These are phyloP conservation scores for Crithidia bombi DNA, from an alignment of 208 protist genomes.

Conservation along the genomic window DNA sequence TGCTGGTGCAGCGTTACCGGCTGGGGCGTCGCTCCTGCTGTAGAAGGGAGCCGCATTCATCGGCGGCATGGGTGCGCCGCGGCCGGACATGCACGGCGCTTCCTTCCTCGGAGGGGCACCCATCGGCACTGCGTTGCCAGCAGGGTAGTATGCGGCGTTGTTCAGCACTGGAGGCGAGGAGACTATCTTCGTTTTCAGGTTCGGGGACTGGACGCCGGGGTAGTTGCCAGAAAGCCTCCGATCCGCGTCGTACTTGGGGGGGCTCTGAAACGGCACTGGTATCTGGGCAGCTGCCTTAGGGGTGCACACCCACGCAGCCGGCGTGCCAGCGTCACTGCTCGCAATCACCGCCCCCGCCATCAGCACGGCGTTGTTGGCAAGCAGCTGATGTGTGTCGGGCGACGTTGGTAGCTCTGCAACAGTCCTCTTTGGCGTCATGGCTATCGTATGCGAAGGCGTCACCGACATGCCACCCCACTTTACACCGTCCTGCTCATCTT, in stretches of 20 bases:
- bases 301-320: constrained; percentile 11
- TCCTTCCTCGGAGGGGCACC: not conserved
- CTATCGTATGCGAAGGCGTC: not conserved
- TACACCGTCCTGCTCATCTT: constrained; percentile 1
- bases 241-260: constrained; percentile 14
- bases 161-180: not conserved
- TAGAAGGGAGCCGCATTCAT: not conserved
- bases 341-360: constrained; percentile 5
- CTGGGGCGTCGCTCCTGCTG: not conserved
- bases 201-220: not conserved
- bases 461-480: constrained; percentile 3
- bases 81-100: not conserved
- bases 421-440: not conserved
- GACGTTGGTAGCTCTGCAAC: constrained; percentile 1
- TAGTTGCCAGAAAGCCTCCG: not conserved
- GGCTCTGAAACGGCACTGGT: not conserved
- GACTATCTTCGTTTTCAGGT: not conserved
- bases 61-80: not conserved
- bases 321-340: constrained; percentile 5
- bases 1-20: not conserved
- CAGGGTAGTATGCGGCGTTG: not conserved
- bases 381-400: not conserved
- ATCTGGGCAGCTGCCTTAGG: constrained; percentile 1
- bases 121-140: not conserved
- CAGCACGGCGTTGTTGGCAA: not conserved